Evolutionary conservation across 129 eudicot genomes (phyloP), one percentile per base, ranked within the genome.

Genomic region (Rutidosis leptorrhynchoides): DNA sequence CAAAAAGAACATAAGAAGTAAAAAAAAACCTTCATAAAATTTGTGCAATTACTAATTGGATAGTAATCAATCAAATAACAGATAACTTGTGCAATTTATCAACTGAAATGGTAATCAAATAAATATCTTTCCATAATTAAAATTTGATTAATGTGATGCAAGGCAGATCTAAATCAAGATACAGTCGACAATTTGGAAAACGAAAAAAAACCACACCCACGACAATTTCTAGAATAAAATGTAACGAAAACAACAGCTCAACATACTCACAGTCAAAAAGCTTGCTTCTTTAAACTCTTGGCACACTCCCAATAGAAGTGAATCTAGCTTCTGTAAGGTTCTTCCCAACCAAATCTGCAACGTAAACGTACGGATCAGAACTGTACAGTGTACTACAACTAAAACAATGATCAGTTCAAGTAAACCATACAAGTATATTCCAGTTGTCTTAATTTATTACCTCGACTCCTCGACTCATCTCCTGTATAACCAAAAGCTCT

Each of bases 381-480:
- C 24, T 51, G 22, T 30, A 22, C n/a, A 3, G 16, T 17, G 25
- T 27, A 25, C 35, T 16, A 45, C 63, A 57, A 57, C 21, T 16
- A 7, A 67, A 64, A 63, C 57, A 19, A 63, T 32, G 46, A 48
- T 51, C 54, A 37, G 54, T 49, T 32, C 62, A 62, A 52, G 30
- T 21, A 51, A 32, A 62, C 33, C 59, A 55, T 62, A 61, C 54
- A 51, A 3, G 40, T 48, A 9, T 62, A 72, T 46, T 61, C 27
- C 40, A 33, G 40, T 51, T 74, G 27, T 40, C 65, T 7, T 43
- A 42, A 33, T 27, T 29, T 17, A 27, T 60, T 70, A 94, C 99
- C 97, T 94, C 97, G 51, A 89, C 97, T 52, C 87, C 85, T 53
- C 77, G 94, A 82, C 88, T 89, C 99, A 94, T 86, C 67, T 94